Evolutionary conservation across 2,329 filamentous ascomycete genomes (phyloP).

Genomic region (Fusarium virguliforme): DNA sequence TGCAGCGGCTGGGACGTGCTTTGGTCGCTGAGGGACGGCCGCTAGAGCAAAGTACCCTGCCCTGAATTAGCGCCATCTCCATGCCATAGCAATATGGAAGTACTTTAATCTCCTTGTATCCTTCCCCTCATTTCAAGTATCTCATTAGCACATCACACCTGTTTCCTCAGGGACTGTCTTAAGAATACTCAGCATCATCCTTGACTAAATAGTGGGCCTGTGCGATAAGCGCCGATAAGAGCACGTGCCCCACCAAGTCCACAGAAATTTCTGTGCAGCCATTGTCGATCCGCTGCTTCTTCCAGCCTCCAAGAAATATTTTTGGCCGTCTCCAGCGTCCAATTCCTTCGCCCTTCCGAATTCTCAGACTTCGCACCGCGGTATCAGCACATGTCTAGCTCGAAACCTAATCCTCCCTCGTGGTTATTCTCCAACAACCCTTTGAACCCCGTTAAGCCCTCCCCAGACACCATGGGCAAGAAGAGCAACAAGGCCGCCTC

Average conservation of each 20-base stretch:
- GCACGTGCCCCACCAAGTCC: conserved; percentile 45
- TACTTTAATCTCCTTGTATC: not conserved
- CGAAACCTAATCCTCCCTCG: conserved; percentile 55
- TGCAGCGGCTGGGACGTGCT: conserved; percentile 23
- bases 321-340: conserved; percentile 16
- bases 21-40: conserved; percentile 29
- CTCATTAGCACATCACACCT: conserved; percentile 4
- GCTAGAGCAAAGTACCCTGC: conserved; percentile 10
- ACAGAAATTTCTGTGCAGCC: conserved; percentile 49
- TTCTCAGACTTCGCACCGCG: conserved; percentile 11
- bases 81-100: not conserved
- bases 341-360: conserved; percentile 23
- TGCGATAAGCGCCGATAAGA: conserved; percentile 46
- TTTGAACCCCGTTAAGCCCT: conserved; percentile 41
- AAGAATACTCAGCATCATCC: not conserved
- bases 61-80: conserved; percentile 10
- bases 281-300: conserved; percentile 22
- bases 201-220: conserved; percentile 1
- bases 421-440: conserved; percentile 64
- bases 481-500: conserved; percentile 44
- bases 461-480: conserved; percentile 56
- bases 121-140: not conserved
- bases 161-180: not conserved
- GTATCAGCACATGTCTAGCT: conserved; percentile 55
- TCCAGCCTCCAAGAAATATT: conserved; percentile 36